These are phyloP conservation scores for Euphorbia schlechtendalii DNA, from an alignment of 441 rosid species.

Conservation along the genomic window DNA sequence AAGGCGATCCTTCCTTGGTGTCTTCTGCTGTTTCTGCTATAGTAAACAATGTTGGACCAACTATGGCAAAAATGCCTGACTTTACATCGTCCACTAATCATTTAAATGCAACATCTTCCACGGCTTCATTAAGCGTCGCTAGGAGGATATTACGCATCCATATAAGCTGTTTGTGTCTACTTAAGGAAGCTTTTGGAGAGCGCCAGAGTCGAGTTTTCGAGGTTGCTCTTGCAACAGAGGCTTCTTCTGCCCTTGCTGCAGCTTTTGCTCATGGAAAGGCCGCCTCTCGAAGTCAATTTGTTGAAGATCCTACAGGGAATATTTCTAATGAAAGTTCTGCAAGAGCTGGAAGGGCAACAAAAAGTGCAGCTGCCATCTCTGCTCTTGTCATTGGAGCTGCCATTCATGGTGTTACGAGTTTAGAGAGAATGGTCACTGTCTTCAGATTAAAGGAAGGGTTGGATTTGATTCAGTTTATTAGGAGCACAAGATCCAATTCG, in stretches of 20 bases:
- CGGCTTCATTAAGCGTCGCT: constrained; percentile 47
- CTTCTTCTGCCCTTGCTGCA: constrained; percentile 68
- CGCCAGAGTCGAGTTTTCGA: constrained; percentile 96
- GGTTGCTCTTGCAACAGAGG: constrained; percentile 94
- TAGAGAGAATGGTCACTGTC: constrained; percentile 88
- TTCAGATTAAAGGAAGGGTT: constrained; percentile 79
- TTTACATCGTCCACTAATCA: constrained; percentile 41
- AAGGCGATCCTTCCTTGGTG: constrained; percentile 95
- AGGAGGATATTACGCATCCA: constrained; percentile 72
- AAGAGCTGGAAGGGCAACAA: constrained; percentile 53
- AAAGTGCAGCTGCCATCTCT: constrained; percentile 76
- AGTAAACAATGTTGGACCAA: constrained; percentile 59
- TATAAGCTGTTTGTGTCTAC: constrained; percentile 71
- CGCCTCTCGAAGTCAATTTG: constrained; percentile 75
- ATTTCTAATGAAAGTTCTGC: constrained; percentile 42
- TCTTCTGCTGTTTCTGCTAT: constrained; percentile 93
- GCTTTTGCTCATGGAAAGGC: constrained; percentile 68
- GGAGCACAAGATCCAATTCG: constrained; percentile 63
- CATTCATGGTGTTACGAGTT: constrained; percentile 81
- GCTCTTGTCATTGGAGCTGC: constrained; percentile 82
- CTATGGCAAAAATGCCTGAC: constrained; percentile 70
- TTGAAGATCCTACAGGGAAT: constrained; percentile 66
- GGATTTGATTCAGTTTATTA: constrained; percentile 81
- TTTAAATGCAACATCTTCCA: constrained; percentile 44
- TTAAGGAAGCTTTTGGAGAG: constrained; percentile 96